These are phyloP conservation scores for Trichoderma virens DNA, from an alignment of 495 filamentous ascomycete species.

Conservation along the genomic window DNA sequence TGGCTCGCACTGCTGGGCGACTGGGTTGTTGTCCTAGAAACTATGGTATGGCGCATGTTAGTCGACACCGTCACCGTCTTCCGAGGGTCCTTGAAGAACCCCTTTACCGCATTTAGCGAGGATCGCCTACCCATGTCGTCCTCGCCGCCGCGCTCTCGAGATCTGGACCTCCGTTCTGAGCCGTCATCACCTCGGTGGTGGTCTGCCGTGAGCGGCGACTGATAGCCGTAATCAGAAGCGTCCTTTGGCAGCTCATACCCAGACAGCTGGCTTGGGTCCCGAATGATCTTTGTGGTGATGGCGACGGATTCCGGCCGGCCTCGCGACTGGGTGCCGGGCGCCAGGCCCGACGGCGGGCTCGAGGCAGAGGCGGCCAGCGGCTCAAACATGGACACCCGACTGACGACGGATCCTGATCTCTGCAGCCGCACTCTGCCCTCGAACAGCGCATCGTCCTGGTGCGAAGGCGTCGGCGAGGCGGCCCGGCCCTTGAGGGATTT, in stretches of 20 bases:
- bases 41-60: slow-evolving; percentile 1
- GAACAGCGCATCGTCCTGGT: slow-evolving; percentile 38
- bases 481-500: slow-evolving; percentile 26
- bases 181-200: slow-evolving; percentile 38
- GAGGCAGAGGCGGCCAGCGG: slow-evolving; percentile 35
- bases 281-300: slow-evolving; percentile 70
- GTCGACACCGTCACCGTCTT: slow-evolving; percentile 22
- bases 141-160: slow-evolving; percentile 22
- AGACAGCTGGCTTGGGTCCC: slow-evolving; percentile 43
- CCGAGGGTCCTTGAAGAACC: slow-evolving; percentile 44
- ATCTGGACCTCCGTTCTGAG: slow-evolving; percentile 18
- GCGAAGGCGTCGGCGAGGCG: slow-evolving; percentile 32
- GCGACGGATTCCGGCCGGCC: slow-evolving; percentile 63
- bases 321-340: slow-evolving; percentile 27
- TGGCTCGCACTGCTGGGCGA: slow-evolving; percentile 30
- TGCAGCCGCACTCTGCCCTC: slow-evolving; percentile 13
- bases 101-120: slow-evolving; percentile 43
- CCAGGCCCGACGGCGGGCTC: slow-evolving; percentile 16
- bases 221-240: slow-evolving; percentile 34
- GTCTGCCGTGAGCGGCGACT: slow-evolving; percentile 66
- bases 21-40: slow-evolving; percentile 15
- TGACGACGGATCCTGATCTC: slow-evolving; percentile 38
- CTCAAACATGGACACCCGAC: slow-evolving; percentile 39
- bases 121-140: slow-evolving; percentile 34
- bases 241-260: slow-evolving; percentile 24